A percentile compares a stretch with the other conserved stretches of the same genome.
phyloP scores from a whole-genome alignment of 2,329 filamentous ascomycete species.

The Penicillium sp. region DNA sequence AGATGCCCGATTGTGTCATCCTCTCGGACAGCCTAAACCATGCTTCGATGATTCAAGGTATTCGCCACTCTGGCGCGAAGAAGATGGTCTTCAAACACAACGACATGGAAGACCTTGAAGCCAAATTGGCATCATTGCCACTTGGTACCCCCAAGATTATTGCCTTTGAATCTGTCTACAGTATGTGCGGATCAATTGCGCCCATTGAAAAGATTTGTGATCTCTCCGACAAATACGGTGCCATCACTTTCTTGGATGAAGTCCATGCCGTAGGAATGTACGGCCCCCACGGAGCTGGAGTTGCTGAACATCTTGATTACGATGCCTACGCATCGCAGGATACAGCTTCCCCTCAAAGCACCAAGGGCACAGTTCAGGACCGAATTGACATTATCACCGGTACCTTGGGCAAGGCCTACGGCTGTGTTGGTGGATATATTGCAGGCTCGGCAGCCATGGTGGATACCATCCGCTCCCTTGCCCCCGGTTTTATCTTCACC shows the following conservation, averaged over 20 bases:
- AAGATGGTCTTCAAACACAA: constrained; percentile 99
- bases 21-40: constrained; percentile 97
- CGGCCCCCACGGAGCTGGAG: constrained; percentile 88
- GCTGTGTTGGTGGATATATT: constrained; percentile 96
- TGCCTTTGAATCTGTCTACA: constrained; percentile 97
- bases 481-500: constrained; percentile 98
- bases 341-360: constrained; percentile 48
- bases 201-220: constrained; percentile 96
- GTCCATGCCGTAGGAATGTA: constrained; percentile 99
- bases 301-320: constrained; percentile 95
- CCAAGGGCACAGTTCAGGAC: constrained; percentile 82
- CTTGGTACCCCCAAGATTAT: constrained; percentile 92
- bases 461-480: constrained; percentile 89
- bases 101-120: constrained; percentile 86
- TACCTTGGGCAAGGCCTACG: constrained; percentile 95
- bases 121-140: constrained; percentile 84
- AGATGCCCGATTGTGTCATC: constrained; percentile 93
- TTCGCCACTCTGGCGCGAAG: constrained; percentile 92
- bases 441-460: constrained; percentile 83
- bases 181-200: constrained; percentile 97
- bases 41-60: constrained; percentile 98
- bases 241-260: constrained; percentile 96
- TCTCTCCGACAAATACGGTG: constrained; percentile 94
- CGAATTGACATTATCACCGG: constrained; percentile 97
- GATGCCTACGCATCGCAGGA: constrained; percentile 75